Evolutionary conservation across 768 basidiomycete species (phyloP).

Genomic region (Daedaleopsis sinensis): DNA sequence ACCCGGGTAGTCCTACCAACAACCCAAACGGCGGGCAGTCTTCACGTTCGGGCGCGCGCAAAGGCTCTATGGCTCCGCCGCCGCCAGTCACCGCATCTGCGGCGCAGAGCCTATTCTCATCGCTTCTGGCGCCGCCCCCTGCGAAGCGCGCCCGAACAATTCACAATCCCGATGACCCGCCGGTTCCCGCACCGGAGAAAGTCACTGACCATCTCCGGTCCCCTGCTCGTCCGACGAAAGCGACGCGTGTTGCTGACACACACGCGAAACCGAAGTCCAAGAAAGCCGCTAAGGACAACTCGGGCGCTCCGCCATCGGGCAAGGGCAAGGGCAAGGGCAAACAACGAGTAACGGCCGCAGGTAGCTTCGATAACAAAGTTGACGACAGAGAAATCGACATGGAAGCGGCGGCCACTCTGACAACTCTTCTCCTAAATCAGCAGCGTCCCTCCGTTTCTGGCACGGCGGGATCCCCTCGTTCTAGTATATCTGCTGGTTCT

Average conservation of each 20-base stretch:
- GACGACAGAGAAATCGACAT: conserved; percentile 53
- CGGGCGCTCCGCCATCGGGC: conserved; percentile 12
- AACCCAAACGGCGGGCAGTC: conserved; percentile 49
- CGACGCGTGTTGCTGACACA: conserved; percentile 24
- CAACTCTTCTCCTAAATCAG: conserved; percentile 68
- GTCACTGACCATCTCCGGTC: conserved; percentile 24
- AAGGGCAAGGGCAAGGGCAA: conserved; percentile 22
- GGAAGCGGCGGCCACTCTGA: conserved; percentile 82
- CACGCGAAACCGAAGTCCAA: conserved; percentile 24
- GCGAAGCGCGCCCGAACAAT: conserved; percentile 79
- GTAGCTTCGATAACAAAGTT: conserved; percentile 18
- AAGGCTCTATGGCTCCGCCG: conserved; percentile 34
- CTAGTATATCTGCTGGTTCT: conserved; percentile 69
- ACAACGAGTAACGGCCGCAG: conserved; percentile 17
- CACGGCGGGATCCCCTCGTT: conserved; percentile 69
- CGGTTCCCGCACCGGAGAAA: conserved; percentile 53
- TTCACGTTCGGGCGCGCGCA: conserved; percentile 20
- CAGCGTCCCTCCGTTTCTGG: conserved; percentile 60
- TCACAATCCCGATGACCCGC: conserved; percentile 72
- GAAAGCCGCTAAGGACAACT: conserved; percentile 27
- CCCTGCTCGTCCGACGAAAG: conserved; percentile 22
- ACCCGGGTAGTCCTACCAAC: conserved; percentile 52
- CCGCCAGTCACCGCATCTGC: conserved; percentile 40
- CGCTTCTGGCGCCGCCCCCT: conserved; percentile 78
- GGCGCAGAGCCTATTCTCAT: conserved; percentile 66